Base-by-base conservation (phyloP, 164 flowering plant genomes). In the Stephania yunnanensis region DNA sequence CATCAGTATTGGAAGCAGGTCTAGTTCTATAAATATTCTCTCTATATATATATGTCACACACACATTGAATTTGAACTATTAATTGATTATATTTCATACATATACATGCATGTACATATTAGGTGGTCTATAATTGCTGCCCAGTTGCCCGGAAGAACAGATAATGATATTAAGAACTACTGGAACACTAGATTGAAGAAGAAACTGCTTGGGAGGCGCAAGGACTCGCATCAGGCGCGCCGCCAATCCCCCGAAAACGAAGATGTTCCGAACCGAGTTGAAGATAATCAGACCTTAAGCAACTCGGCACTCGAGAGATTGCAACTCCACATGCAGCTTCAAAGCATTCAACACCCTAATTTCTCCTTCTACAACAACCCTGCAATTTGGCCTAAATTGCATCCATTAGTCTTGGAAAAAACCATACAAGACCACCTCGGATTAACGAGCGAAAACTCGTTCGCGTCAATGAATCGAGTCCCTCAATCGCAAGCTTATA, bases 101-200 rank as follows among this genome's bases (percentile, higher is more conserved):
- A 12, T 12, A 48, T 3, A 48, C 53, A 48, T 55, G 63, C 1
- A 6, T 6, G 5, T 58, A 58, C 1, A 36, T 36, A 71, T 36
- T 76, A 95, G 98, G 91, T 95, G 98, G 98, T 95, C 98, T 0
- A 87, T 95, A 76, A 95, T 95, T 83, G 98, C 98, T 6, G 97
- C 98, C 2, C 97, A 92, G 63, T 78, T 95, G 77, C 98, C 98
- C 5, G 98, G 98, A 80, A 89, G 98, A 77, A 95, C 98, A 22
- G 98, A 95, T 69, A 95, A 95, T 76, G 98, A 95, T 75, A 89
- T 95, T 58, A 95, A 95, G 83, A 95, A 95, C 85, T 93, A 95
- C 79, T 95, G 98, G 98, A 95, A 95, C 85, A 95, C 98, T 4
- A 90, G 87, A 75, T 71, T 95, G 84, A 95, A 95, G 92, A 95